A percentile compares a stretch with the other conserved stretches of the same genome.
These are phyloP conservation scores for Lipomyces sp. DNA, from an alignment of 805 yeast species.

Conservation along the genomic window DNA sequence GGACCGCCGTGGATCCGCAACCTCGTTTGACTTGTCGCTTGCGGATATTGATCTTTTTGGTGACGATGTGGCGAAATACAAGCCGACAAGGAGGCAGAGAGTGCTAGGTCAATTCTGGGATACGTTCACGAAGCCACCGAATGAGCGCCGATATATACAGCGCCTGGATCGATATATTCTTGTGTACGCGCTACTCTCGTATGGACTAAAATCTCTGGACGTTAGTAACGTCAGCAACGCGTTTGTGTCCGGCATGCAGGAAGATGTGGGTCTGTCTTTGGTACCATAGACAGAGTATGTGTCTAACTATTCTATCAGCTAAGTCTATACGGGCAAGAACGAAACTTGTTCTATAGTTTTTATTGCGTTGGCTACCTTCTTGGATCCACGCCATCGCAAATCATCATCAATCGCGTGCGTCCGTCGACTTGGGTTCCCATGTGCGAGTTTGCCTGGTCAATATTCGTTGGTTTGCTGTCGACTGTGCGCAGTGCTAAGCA, in stretches of 20 bases:
- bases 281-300: no score
- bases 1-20: no score
- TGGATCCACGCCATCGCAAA: conserved; percentile 39
- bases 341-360: conserved; percentile 19
- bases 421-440: conserved; percentile 34
- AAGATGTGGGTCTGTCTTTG: conserved; percentile 40
- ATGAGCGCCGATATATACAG: conserved; percentile 37
- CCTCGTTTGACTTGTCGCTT: neutral
- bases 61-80: conserved; percentile 9
- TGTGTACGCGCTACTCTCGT: conserved; percentile 38
- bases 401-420: conserved; percentile 35
- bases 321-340: conserved; percentile 19
- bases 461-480: conserved; percentile 30
- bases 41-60: conserved; percentile 8
- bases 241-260: conserved; percentile 61
- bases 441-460: conserved; percentile 34
- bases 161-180: conserved; percentile 39
- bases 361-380: conserved; percentile 35
- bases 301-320: neutral
- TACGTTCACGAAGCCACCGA: conserved; percentile 28
- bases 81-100: conserved; percentile 2
- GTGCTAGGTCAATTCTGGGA: conserved; percentile 25
- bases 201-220: conserved; percentile 55
- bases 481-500: conserved; percentile 31
- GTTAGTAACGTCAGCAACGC: conserved; percentile 60